These are phyloP conservation scores for Arxiozyma slooffiae DNA, from an alignment of 1,139 yeast species.

Conservation along the genomic window DNA sequence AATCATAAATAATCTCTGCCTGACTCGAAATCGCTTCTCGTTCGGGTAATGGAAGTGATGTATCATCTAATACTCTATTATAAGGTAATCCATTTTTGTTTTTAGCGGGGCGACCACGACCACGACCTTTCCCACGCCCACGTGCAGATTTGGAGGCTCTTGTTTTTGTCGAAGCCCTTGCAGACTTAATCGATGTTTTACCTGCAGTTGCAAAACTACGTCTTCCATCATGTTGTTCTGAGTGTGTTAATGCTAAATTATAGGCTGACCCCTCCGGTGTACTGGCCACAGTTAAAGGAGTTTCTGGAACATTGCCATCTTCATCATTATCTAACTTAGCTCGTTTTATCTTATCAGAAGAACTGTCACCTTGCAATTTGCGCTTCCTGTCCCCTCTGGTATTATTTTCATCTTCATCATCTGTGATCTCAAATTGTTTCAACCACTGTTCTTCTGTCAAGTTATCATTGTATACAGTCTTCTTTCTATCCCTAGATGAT, in stretches of 20 bases:
- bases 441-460: conserved; percentile 76
- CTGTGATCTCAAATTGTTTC: conserved; percentile 43
- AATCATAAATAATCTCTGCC: conserved; percentile 32
- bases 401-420: conserved; percentile 9
- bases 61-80: conserved; percentile 35
- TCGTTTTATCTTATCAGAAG: conserved; percentile 17
- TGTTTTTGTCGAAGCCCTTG: conserved; percentile 15
- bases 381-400: conserved; percentile 9
- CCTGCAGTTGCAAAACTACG: conserved; percentile 11
- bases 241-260: background rate
- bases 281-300: conserved; percentile 3
- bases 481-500: conserved; percentile 58
- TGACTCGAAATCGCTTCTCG: conserved; percentile 33
- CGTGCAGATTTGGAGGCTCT: conserved; percentile 12
- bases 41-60: conserved; percentile 36
- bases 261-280: conserved; percentile 2
- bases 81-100: conserved; percentile 29
- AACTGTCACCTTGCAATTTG: conserved; percentile 1
- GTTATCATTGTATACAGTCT: conserved; percentile 51
- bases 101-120: conserved; percentile 21
- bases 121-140: conserved; percentile 13
- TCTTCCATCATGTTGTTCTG: background rate
- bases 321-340: conserved; percentile 11
- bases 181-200: conserved; percentile 22
- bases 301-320: conserved; percentile 1